phyloP scores from a whole-genome alignment of 2,329 filamentous ascomycete species.

The Drechslerella stenobrocha region DNA sequence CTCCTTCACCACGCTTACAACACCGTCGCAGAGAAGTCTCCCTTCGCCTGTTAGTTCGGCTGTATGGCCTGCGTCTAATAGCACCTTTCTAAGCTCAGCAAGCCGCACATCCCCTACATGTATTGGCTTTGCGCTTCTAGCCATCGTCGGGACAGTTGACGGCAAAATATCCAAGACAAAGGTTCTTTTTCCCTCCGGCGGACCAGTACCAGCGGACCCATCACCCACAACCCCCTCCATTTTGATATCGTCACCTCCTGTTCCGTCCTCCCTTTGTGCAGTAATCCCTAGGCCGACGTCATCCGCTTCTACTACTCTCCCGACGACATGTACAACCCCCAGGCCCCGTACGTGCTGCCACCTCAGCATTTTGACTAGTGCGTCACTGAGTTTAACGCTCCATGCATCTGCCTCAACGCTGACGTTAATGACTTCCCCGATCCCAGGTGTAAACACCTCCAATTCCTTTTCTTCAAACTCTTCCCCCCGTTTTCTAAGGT shows the following conservation, averaged over 20 bases:
- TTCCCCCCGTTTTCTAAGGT: neutral
- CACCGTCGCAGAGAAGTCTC: constrained; percentile 82
- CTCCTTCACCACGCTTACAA: constrained; percentile 85
- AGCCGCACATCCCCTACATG: constrained; percentile 92
- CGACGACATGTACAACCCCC: constrained; percentile 89
- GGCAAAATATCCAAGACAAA: constrained; percentile 64
- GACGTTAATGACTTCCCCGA: constrained; percentile 77
- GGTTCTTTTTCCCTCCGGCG: constrained; percentile 14
- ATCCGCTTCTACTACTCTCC: constrained; percentile 59
- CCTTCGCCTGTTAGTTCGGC: constrained; percentile 95
- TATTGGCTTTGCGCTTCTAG: constrained; percentile 79
- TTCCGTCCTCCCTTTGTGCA: constrained; percentile 24
- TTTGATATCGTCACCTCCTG: constrained; percentile 30
- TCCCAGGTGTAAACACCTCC: constrained; percentile 77
- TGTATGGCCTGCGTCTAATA: constrained; percentile 78
- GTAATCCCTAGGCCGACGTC: constrained; percentile 11
- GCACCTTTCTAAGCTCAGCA: constrained; percentile 80
- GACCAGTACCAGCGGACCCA: constrained; percentile 54
- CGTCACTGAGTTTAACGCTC: constrained; percentile 85
- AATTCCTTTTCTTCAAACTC: constrained; percentile 59
- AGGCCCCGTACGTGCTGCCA: constrained; percentile 94
- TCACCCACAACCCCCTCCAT: constrained; percentile 42
- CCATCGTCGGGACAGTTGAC: constrained; percentile 67
- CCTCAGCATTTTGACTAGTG: constrained; percentile 80
- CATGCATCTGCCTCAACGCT: constrained; percentile 98